phyloP scores from a whole-genome alignment of 805 yeast genomes.

The Teunomyces barrocoloradensis region DNA sequence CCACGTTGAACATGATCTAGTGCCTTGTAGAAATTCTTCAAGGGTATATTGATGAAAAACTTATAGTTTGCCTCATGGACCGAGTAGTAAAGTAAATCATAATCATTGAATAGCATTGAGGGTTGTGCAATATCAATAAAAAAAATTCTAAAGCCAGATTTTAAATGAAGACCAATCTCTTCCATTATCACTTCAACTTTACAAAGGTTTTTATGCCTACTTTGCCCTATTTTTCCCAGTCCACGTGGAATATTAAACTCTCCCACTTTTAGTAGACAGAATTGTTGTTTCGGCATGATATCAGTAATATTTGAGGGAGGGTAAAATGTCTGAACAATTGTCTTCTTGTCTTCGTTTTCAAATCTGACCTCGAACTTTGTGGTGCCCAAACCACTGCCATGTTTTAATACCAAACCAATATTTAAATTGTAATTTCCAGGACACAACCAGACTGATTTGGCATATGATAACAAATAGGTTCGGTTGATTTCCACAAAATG shows the following conservation, averaged over 20 bases:
- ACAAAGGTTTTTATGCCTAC: slow-evolving; percentile 19
- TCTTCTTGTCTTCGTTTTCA: slow-evolving; percentile 23
- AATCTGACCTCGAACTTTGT: slow-evolving; percentile 49
- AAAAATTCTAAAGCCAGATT: slow-evolving; percentile 48
- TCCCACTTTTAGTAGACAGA: slow-evolving; percentile 52
- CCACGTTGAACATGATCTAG: slow-evolving; percentile 37
- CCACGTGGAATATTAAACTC: slow-evolving; percentile 36
- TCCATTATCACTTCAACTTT: slow-evolving; percentile 49
- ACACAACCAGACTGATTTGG: slow-evolving; percentile 44
- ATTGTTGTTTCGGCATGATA: slow-evolving; percentile 50
- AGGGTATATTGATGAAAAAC: slow-evolving; percentile 43
- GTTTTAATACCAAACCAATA: slow-evolving; percentile 51
- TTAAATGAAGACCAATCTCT: slow-evolving; percentile 54
- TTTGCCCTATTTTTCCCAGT: slow-evolving; percentile 1
- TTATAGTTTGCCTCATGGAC: slow-evolving; percentile 41
- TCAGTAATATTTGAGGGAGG: slow-evolving; percentile 60
- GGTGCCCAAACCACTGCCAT: slow-evolving; percentile 57
- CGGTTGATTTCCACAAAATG: slow-evolving; percentile 48
- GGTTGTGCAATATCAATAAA: slow-evolving; percentile 46
- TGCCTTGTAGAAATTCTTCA: slow-evolving; percentile 47
- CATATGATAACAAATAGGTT: slow-evolving; percentile 48
- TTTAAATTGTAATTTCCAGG: slow-evolving; percentile 51
- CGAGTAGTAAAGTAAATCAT: slow-evolving; percentile 40
- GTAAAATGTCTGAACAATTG: slow-evolving; percentile 39
- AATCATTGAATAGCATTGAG: slow-evolving; percentile 39